Evolutionary conservation across 2,329 filamentous ascomycete genomes (phyloP).

Genomic region (Pyricularia grisea): DNA sequence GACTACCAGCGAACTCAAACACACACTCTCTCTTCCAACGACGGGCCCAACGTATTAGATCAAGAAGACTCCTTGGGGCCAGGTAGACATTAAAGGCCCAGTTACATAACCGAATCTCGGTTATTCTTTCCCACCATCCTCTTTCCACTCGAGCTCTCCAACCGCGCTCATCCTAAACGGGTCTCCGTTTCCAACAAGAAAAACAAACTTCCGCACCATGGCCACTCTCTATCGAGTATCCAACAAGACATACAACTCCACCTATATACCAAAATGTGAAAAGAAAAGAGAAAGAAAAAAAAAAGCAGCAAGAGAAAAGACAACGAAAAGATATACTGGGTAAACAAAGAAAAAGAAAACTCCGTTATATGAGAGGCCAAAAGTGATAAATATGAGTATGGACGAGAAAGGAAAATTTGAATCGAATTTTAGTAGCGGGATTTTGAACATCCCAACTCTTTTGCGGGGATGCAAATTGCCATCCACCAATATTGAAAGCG

Average conservation of each 20-base stretch:
- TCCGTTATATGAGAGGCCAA: neutral
- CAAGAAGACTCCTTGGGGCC: neutral
- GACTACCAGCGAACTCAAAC: neutral
- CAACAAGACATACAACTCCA: neutral
- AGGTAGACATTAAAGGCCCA: neutral
- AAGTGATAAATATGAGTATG: neutral
- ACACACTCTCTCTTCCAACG: neutral
- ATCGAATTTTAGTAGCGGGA: neutral
- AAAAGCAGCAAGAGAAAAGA: neutral
- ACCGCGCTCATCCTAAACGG: neutral
- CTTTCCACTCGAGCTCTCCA: neutral
- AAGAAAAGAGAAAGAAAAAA: neutral
- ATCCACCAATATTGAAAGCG: neutral
- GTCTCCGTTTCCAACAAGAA: neutral
- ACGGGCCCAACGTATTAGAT: neutral
- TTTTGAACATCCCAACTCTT: neutral
- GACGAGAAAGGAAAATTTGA: neutral
- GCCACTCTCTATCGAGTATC: neutral
- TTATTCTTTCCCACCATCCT: neutral
- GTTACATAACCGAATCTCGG: neutral
- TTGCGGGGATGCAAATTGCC: neutral
- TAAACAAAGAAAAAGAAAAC: neutral
- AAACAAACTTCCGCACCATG: neutral
- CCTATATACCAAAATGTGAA: neutral
- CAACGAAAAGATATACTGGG: neutral